A percentile compares a stretch with the other conserved stretches of the same genome.
phyloP scores from a whole-genome alignment of 306 rosid genomes.

The Quercus suber region DNA sequence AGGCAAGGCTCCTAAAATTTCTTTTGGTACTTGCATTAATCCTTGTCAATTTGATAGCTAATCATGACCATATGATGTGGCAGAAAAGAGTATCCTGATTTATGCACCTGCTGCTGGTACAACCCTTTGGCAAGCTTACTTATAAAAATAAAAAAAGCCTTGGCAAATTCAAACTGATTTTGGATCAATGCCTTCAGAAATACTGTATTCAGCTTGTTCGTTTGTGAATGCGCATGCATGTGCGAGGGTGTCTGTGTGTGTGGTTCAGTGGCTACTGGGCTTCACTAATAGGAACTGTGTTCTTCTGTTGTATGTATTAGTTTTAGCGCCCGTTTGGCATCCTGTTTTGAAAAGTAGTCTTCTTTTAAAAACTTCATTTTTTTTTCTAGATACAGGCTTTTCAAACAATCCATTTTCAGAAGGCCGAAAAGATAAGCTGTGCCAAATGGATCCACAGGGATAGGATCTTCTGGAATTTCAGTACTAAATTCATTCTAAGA shows the following conservation, averaged over 20 bases:
- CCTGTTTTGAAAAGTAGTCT: no score
- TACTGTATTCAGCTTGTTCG: neutral
- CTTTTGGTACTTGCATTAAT: neutral
- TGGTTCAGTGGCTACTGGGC: neutral
- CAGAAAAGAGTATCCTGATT: neutral
- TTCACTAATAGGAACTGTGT: neutral
- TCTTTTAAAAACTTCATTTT: no score
- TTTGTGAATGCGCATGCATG: neutral
- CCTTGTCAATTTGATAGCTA: neutral
- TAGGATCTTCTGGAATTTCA: neutral
- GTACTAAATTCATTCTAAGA: neutral
- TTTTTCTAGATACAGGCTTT: no score
- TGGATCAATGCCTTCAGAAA: neutral
- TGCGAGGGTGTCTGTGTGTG: neutral
- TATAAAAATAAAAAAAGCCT: no score
- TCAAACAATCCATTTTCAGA: no score
- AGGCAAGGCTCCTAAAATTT: neutral
- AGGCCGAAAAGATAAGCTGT: no score
- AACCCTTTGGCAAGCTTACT: neutral
- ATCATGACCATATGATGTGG: neutral
- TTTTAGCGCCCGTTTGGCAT: neutral
- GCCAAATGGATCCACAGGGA: no score
- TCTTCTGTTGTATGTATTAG: neutral
- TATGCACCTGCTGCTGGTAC: neutral
- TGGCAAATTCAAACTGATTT: neutral